Conservation (phyloP, 495 filamentous ascomycete genomes). For the Parathielavia hyrcaniae region DNA sequence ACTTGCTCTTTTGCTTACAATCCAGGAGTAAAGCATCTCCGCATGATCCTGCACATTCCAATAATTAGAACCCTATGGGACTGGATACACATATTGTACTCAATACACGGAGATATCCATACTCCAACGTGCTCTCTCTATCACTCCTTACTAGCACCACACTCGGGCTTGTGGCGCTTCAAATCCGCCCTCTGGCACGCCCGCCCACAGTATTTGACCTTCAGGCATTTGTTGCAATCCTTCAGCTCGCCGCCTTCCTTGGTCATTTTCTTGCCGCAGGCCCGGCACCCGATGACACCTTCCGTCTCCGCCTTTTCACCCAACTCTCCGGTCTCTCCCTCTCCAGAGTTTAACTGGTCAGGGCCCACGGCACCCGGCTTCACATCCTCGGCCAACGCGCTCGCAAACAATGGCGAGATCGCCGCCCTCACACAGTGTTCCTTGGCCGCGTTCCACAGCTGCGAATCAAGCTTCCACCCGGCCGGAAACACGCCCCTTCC, state of each 20-base stretch:
- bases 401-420: conserved; percentile 2
- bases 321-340: not conserved
- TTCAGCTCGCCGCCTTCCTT: conserved; percentile 14
- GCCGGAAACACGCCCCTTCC: conserved; percentile 3
- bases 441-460: not conserved
- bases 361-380: not conserved
- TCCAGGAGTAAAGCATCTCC: too few relatives aligned
- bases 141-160: conserved; percentile 9
- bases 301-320: not conserved
- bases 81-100: too few relatives aligned
- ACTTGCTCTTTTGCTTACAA: too few relatives aligned
- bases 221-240: conserved; percentile 22
- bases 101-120: too few relatives aligned
- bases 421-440: conserved; percentile 4
- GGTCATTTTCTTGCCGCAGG: not conserved
- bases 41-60: too few relatives aligned
- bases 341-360: not conserved
- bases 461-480: not conserved
- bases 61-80: too few relatives aligned
- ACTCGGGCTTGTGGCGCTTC: conserved; percentile 29
- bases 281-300: not conserved
- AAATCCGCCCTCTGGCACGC: conserved; percentile 26
- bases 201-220: conserved; percentile 23
- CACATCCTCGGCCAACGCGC: conserved; percentile 2
- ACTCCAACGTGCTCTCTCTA: not conserved